Evolutionary conservation across 768 basidiomycete genomes (phyloP).

Genomic region (Leccinellum albellum): DNA sequence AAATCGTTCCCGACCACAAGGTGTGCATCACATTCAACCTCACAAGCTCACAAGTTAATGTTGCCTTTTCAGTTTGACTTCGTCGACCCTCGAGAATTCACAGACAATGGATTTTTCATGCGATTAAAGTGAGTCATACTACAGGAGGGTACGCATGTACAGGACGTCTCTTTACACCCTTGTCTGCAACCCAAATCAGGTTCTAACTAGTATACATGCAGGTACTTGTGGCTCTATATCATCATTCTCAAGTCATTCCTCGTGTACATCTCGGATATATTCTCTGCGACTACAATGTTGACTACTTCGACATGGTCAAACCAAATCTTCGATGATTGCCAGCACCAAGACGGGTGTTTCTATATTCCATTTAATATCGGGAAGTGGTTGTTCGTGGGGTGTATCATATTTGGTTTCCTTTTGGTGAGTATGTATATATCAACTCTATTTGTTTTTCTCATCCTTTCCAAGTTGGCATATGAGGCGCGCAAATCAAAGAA

Average conservation of each 20-base stretch:
- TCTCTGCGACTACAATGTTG: conserved; percentile 95
- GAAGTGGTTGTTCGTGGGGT: conserved; percentile 96
- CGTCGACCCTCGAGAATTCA: conserved; percentile 89
- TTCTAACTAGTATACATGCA: conserved; percentile 32
- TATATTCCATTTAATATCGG: conserved; percentile 85
- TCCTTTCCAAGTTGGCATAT: conserved; percentile 72
- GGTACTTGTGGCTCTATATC: conserved; percentile 91
- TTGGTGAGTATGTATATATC: conserved; percentile 49
- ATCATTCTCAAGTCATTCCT: conserved; percentile 93
- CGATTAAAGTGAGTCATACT: conserved; percentile 66
- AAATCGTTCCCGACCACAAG: conserved; percentile 97
- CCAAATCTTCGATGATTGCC: conserved; percentile 80
- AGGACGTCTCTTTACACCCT: neutral
- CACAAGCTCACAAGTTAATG: neutral
- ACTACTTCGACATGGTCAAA: conserved; percentile 88
- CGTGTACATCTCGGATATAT: conserved; percentile 97
- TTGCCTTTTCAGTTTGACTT: conserved; percentile 79
- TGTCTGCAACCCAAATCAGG: neutral
- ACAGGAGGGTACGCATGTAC: neutral
- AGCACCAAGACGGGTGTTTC: conserved; percentile 62
- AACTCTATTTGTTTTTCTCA: conserved; percentile 7
- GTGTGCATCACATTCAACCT: conserved; percentile 36
- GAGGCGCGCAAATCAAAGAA: conserved; percentile 89
- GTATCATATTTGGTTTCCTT: conserved; percentile 97
- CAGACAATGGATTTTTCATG: conserved; percentile 81